Base-by-base conservation (phyloP, 2,329 filamentous ascomycete species). In the Paecilomyces variotii region DNA sequence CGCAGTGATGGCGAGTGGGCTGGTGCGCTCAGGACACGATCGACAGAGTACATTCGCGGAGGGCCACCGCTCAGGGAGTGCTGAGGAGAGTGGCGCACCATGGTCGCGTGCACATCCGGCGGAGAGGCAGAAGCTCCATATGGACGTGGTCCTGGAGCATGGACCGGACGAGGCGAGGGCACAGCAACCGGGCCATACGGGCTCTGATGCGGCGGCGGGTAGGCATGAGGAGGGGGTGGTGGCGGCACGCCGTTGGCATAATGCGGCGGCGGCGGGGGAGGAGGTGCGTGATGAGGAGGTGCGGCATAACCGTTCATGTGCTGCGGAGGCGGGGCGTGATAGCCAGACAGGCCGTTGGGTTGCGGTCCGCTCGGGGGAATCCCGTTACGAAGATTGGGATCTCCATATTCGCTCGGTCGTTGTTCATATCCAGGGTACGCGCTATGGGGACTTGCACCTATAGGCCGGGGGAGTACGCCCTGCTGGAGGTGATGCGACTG, bases 181-280 rank as follows among this genome's bases (percentile, higher is more conserved):
- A 69, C 63, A 25, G 70, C 56, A 7, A 74, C 68, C 1, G 72
- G 72, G 2, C 67, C 72, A 63, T 76, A 76, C 0, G 72, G 72
- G 56, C 70, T 72, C 52, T 73, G 71, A 14, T 76, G 73, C n/a
- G 67, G 73, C 14, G 67, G 59, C 2, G 68, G 45, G 53, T 72
- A 76, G n/a, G 71, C 59, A 57, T 72, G 73, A 9, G 64, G 59
- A 9, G 70, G 68, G 2, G 70, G 69, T 35, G 72, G 74, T 60
- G 73, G 64, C 30, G 72, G 70, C 26, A 68, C 65, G 4, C 71
- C 68, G 55, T 67, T 69, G 24, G 69, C 53, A 57, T 71, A 72
- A 58, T 71, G 78, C 24, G 79, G 72, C 12, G 80, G 77, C 79
- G 83, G 66, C 76, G 81, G 50, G 74, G 64, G 54, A 3, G 75